A percentile compares a stretch with the other conserved stretches of the same genome.
These are phyloP conservation scores for Wickerhamiella hasegawae DNA, from an alignment of 805 yeast species.

Conservation along the genomic window DNA sequence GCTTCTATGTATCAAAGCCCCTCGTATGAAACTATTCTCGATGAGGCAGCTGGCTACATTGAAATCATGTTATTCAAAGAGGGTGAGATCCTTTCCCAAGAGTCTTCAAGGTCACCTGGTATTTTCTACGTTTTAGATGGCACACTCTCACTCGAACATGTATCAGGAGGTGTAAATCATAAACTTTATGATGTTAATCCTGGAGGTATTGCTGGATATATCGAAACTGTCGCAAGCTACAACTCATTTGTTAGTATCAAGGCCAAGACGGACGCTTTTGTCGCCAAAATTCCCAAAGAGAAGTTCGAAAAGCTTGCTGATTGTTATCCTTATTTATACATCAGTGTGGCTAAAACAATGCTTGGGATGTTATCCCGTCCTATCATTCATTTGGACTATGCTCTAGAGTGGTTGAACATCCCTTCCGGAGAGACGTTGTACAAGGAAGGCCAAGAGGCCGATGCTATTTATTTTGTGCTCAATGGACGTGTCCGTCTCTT, in stretches of 20 bases:
- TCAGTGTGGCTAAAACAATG: constrained; percentile 62
- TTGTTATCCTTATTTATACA: constrained; percentile 54
- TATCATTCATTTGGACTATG: constrained; percentile 66
- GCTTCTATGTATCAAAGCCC: constrained; percentile 32
- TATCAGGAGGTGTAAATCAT: constrained; percentile 17
- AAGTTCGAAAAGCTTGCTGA: constrained; percentile 55
- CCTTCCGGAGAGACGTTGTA: constrained; percentile 74
- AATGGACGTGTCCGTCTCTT: constrained; percentile 76
- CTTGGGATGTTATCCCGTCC: constrained; percentile 51
- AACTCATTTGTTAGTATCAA: constrained; percentile 58
- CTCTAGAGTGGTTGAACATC: constrained; percentile 86
- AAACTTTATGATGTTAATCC: constrained; percentile 40
- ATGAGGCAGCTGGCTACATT: constrained; percentile 31
- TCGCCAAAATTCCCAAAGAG: constrained; percentile 53
- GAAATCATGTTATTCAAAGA: constrained; percentile 38
- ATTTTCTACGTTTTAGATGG: constrained; percentile 73
- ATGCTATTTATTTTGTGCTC: constrained; percentile 76
- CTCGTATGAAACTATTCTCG: constrained; percentile 28
- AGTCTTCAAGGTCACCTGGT: constrained; percentile 55
- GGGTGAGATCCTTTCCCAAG: constrained; percentile 43
- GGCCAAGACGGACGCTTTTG: constrained; percentile 46
- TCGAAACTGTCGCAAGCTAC: constrained; percentile 66
- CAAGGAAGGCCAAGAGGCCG: constrained; percentile 72
- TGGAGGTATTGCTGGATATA: constrained; percentile 80
- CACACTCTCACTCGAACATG: constrained; percentile 41